Conservation (phyloP, 352 stramenopile species). For the Phytophthora nicotianae region DNA sequence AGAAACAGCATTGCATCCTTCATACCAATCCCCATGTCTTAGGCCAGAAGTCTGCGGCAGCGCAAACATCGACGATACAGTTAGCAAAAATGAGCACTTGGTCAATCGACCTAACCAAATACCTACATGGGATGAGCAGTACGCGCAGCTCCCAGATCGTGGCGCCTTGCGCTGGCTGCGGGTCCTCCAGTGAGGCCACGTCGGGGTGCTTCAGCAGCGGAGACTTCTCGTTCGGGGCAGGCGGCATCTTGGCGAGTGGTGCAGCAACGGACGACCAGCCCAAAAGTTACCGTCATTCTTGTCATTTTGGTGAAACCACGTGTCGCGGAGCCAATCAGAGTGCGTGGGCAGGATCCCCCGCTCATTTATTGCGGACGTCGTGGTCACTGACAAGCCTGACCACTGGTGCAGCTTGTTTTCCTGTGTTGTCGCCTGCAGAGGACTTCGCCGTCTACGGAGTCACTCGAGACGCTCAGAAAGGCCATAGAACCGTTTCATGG, state of each 20-base stretch:
- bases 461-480: too few relatives aligned
- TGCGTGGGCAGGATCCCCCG: background rate
- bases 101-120: background rate
- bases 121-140: constrained; percentile 72
- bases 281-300: constrained; percentile 34
- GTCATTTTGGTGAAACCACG: constrained; percentile 16
- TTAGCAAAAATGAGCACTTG: constrained; percentile 11
- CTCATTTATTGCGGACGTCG: constrained; percentile 6
- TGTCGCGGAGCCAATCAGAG: constrained; percentile 31
- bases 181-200: constrained; percentile 32
- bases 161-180: constrained; percentile 29
- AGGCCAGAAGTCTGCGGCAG: constrained; percentile 69
- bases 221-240: constrained; percentile 40
- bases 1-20: background rate
- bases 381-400: too few relatives aligned
- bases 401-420: too few relatives aligned
- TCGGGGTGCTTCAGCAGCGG: constrained; percentile 36
- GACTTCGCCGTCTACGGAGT: too few relatives aligned
- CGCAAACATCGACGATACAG: constrained; percentile 16
- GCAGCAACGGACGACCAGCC: background rate
- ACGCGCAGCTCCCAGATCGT: constrained; percentile 68
- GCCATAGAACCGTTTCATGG: too few relatives aligned
- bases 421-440: too few relatives aligned
- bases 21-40: constrained; percentile 66
- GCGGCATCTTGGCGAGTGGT: constrained; percentile 34